phyloP scores from a whole-genome alignment of 805 yeast species.

The Pichia rugopelliculosa region DNA sequence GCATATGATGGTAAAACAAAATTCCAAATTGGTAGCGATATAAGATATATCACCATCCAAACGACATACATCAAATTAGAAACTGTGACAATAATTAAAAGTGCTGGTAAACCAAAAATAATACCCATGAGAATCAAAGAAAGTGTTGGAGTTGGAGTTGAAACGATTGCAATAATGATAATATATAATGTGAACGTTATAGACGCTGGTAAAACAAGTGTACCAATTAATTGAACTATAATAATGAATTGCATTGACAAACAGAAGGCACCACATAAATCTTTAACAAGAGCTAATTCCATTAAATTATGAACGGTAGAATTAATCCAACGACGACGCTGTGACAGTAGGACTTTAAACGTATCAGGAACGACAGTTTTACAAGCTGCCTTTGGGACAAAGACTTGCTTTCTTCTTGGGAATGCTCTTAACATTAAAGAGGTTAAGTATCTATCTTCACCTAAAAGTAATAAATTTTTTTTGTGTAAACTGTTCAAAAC shows the following conservation, averaged over 20 bases:
- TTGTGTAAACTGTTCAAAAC: slow-evolving; percentile 77
- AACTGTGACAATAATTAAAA: slow-evolving; percentile 73
- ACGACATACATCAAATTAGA: slow-evolving; percentile 61
- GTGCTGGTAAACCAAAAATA: slow-evolving; percentile 80
- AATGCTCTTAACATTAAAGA: slow-evolving; percentile 82
- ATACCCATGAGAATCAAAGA: slow-evolving; percentile 70
- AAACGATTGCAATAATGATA: slow-evolving; percentile 58
- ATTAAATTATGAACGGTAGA: slow-evolving; percentile 89
- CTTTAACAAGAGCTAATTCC: slow-evolving; percentile 78
- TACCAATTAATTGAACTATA: slow-evolving; percentile 76
- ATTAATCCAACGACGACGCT: slow-evolving; percentile 95
- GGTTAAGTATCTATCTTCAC: slow-evolving; percentile 84
- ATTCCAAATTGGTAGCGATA: slow-evolving; percentile 92
- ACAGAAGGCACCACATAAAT: slow-evolving; percentile 90
- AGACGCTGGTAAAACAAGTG: slow-evolving; percentile 84
- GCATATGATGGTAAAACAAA: slow-evolving; percentile 81
- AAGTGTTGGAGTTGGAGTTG: slow-evolving; percentile 68
- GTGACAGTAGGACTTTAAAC: slow-evolving; percentile 74
- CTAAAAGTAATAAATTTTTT: slow-evolving; percentile 76
- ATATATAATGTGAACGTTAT: slow-evolving; percentile 78
- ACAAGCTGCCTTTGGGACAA: slow-evolving; percentile 87
- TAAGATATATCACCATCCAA: slow-evolving; percentile 72
- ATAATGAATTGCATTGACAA: slow-evolving; percentile 93
- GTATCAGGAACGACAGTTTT: slow-evolving; percentile 84
- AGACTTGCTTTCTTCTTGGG: slow-evolving; percentile 82